A percentile compares a stretch with the other conserved stretches of the same genome.
Conservation (phyloP, 78 protist species). For the Pigoraptor vietnamica region DNA sequence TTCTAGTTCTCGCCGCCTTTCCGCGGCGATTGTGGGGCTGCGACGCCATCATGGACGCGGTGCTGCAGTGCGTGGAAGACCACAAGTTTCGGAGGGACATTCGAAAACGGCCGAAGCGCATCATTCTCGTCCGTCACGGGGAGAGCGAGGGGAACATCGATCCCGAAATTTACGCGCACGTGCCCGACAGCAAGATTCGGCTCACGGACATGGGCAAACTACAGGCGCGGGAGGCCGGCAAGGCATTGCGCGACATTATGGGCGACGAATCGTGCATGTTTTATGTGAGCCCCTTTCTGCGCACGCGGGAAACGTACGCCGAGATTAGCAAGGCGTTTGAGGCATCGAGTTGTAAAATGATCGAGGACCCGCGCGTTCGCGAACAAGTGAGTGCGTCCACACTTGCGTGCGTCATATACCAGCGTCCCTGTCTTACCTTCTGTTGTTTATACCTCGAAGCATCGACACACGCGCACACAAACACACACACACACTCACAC, state of each 20-base stretch:
- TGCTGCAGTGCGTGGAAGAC: background rate
- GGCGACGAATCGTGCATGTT: slow-evolving; percentile 15
- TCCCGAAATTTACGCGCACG: slow-evolving; percentile 1
- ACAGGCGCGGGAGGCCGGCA: slow-evolving; percentile 43
- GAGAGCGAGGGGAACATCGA: slow-evolving; percentile 41
- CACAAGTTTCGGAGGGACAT: background rate
- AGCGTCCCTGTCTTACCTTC: too few species aligned
- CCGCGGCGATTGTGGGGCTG: background rate
- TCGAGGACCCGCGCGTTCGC: slow-evolving; percentile 56
- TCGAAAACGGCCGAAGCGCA: background rate
- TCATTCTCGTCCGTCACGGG: slow-evolving; percentile 62
- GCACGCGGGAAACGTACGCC: slow-evolving; percentile 20
- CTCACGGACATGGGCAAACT: slow-evolving; percentile 13
- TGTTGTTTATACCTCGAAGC: too few species aligned
- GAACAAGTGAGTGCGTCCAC: slow-evolving; percentile 34
- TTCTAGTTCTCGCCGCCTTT: background rate
- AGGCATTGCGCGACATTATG: background rate
- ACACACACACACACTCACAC: too few species aligned
- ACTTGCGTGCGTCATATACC: background rate
- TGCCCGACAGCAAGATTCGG: slow-evolving; percentile 34
- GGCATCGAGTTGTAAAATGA: background rate
- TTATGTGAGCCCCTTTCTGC: slow-evolving; percentile 21
- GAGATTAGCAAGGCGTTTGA: background rate
- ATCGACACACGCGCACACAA: too few species aligned
- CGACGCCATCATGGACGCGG: background rate